Evolutionary conservation across 139 green algal species (phyloP).

Genomic region (Coelastrella sp.): DNA sequence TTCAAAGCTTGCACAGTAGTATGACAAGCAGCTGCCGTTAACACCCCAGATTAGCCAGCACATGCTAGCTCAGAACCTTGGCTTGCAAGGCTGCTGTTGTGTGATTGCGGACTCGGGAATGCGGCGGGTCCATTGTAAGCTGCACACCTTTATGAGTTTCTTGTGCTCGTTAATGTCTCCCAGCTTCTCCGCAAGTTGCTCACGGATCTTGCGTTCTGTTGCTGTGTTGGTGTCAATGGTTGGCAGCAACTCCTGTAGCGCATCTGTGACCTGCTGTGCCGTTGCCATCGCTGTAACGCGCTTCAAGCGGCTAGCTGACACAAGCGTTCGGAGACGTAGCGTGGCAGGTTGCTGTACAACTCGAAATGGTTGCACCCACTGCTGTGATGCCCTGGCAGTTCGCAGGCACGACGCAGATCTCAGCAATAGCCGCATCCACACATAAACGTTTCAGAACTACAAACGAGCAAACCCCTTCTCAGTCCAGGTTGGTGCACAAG

Average conservation of each 20-base stretch:
- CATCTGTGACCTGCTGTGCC: background rate
- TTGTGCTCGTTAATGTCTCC: constrained; percentile 6
- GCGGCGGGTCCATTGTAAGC: no score
- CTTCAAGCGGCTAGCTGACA: background rate
- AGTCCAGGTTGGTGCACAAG: no score
- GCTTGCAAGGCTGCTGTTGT: background rate
- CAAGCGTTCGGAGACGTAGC: background rate
- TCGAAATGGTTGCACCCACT: background rate
- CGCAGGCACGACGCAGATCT: background rate
- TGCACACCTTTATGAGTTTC: constrained; percentile 34
- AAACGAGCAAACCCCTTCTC: no score
- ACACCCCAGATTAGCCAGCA: no score
- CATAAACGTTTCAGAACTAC: background rate
- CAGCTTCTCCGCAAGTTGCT: background rate
- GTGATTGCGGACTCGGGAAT: no score
- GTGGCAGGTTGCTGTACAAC: background rate
- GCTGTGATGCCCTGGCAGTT: background rate
- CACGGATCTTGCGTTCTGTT: constrained; percentile 37
- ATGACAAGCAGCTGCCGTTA: no score
- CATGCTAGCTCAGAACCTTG: no score
- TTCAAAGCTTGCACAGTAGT: no score
- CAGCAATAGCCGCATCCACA: background rate
- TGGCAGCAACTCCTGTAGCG: background rate
- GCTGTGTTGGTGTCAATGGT: constrained; percentile 17
- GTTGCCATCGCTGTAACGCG: background rate